Percentiles rank a stretch among this genome's conserved stretches.
phyloP scores from a whole-genome alignment of 1,284 basidiomycete species.

The Neotropicomus parvogracilis region DNA sequence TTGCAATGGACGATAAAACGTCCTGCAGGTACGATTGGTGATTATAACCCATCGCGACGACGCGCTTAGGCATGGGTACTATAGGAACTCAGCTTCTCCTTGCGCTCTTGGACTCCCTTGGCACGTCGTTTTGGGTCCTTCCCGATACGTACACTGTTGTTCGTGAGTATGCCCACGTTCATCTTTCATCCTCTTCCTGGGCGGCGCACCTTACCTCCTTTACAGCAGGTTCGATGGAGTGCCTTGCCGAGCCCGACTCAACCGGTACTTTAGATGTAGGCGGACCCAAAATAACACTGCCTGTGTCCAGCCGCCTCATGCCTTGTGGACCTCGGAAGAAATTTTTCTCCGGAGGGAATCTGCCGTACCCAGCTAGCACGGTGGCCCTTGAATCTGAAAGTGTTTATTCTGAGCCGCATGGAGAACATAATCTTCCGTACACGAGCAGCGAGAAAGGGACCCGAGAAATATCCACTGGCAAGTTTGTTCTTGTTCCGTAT shows the following conservation, averaged over 20 bases:
- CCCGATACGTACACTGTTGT: constrained; percentile 6
- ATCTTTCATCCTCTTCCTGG: not conserved
- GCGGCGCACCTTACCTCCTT: not conserved
- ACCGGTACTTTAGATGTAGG: not conserved
- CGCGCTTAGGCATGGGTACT: constrained; percentile 4
- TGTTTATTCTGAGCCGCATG: not conserved
- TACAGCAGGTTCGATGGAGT: constrained; percentile 6
- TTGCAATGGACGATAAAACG: constrained; percentile 17
- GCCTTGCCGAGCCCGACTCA: not conserved
- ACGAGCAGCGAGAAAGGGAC: not conserved
- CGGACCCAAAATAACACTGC: constrained; percentile 4
- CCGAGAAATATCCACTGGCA: constrained; percentile 13
- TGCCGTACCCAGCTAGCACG: constrained; percentile 9
- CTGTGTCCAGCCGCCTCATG: not conserved
- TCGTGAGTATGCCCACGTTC: constrained; percentile 9
- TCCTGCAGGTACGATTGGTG: constrained; percentile 13
- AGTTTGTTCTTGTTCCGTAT: constrained; percentile 5
- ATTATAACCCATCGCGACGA: not conserved
- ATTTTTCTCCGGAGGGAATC: constrained; percentile 8
- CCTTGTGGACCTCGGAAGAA: constrained; percentile 14
- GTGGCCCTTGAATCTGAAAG: constrained; percentile 2
- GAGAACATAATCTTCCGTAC: not conserved
- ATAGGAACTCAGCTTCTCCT: constrained; percentile 15
- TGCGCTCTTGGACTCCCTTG: constrained; percentile 8
- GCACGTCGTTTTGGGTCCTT: constrained; percentile 5